Evolutionary conservation across 148 eudicot genomes (phyloP), one percentile per base, ranked within the genome.

Genomic region (Gaultheria prostrata): DNA sequence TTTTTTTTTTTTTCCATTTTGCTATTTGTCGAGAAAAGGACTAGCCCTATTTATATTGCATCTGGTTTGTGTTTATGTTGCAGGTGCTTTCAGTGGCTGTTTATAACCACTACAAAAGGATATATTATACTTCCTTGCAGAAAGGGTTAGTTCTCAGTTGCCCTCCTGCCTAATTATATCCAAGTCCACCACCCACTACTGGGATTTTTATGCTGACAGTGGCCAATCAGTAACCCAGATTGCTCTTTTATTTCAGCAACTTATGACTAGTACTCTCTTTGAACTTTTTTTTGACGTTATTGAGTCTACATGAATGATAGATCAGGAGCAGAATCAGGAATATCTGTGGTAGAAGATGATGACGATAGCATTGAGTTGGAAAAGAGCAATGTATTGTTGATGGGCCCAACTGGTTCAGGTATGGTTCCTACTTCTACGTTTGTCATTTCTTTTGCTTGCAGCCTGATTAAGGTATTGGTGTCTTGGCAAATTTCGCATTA

Each of bases 371-470:
- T 95, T 67, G 98, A 95, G 75, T 84, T 95, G 77, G 98, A 95
- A 72, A 95, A 95, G 87, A 93, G 98, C 89, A 95, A 95, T 87
- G 94, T 95, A 39, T 87, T 95, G 61, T 80, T 95, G 87, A 95
- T 95, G 95, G 98, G 98, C 59, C 97, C 98, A 84, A 95, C 98
- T 88, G 98, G 98, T 77, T 93, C 97, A 82, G 98, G 98, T 92
- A 87, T 61, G 79, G 53, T 84, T 53, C 30, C 70, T n/a, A n/a
- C 28, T 61, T 61, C 78, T 43, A 5, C 21, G 32, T 32, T 45
- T 79, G 35, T 77, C 39, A 46, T 67, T 35, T 46, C 46, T 59
- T 83, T 67, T 81, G 69, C 35, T 43, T 24, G 24, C 13, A 65
- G 57, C 45, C 51, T 76, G 81, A 10, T 9, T 32, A 24, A 12